Conservation (phyloP, 768 basidiomycete species). For the Lepiota brunneoincarnata region DNA sequence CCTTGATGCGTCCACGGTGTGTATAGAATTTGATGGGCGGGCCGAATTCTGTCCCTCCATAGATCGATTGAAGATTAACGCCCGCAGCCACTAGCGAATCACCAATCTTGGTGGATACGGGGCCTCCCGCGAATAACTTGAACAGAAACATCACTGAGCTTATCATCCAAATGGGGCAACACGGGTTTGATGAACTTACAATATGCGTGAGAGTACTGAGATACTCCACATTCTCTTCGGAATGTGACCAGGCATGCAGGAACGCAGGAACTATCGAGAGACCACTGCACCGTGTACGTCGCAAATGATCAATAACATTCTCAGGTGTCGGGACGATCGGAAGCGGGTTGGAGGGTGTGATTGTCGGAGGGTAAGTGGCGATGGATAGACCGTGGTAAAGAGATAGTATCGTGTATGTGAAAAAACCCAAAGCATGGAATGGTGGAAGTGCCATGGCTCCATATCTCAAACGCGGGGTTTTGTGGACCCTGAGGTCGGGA, state of each 20-base stretch:
- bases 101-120: constrained; percentile 33
- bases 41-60: constrained; percentile 39
- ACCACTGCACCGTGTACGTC: constrained; percentile 20
- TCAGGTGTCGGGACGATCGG: constrained; percentile 38
- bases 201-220: constrained; percentile 22
- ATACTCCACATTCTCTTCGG: constrained; percentile 21
- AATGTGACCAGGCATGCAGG: constrained; percentile 28
- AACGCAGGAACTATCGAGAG: constrained; percentile 34
- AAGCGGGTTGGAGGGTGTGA: constrained; percentile 15
- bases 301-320: constrained; percentile 32
- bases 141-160: neutral
- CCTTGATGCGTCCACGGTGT: constrained; percentile 18
- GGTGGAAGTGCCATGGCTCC: constrained; percentile 32
- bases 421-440: constrained; percentile 36
- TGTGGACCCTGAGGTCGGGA: constrained; percentile 15
- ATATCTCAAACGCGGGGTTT: constrained; percentile 16
- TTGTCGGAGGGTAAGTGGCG: constrained; percentile 31
- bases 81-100: constrained; percentile 31
- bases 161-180: neutral
- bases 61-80: constrained; percentile 27
- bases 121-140: constrained; percentile 35
- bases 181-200: constrained; percentile 17
- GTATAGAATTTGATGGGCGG: constrained; percentile 16
- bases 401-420: constrained; percentile 27
- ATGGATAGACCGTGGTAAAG: constrained; percentile 23